Conservation (phyloP, 345 rosid species). For the Rhodomyrtus tomentosa region DNA sequence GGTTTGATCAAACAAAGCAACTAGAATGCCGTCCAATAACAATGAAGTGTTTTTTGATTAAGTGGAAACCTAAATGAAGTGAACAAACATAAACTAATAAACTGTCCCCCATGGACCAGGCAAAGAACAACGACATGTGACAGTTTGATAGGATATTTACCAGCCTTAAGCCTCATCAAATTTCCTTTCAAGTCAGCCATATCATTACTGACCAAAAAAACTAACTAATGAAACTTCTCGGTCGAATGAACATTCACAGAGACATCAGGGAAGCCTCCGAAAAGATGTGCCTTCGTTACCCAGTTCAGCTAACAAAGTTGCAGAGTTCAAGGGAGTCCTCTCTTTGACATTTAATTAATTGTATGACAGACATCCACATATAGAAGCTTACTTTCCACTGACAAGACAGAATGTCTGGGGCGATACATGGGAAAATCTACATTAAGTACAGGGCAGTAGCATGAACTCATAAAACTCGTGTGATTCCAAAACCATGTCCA, state of each 20-base stretch:
- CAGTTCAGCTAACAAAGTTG: not conserved
- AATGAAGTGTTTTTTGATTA: not conserved
- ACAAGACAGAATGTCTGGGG: not conserved
- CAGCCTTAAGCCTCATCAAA: not conserved
- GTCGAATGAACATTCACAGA: not conserved
- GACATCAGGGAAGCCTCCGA: not conserved
- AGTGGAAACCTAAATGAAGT: not conserved
- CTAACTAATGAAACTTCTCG: not conserved
- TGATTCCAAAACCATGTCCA: not conserved
- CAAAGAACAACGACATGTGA: not conserved
- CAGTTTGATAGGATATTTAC: not conserved
- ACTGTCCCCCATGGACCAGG: not conserved
- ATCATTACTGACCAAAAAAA: not conserved
- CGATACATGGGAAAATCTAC: not conserved
- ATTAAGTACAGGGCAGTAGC: not conserved
- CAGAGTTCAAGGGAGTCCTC: not conserved
- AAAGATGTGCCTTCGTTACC: not conserved
- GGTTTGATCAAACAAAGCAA: not conserved
- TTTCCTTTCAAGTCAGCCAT: not conserved
- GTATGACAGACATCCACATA: not conserved
- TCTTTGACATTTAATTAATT: not conserved
- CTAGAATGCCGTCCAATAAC: not conserved
- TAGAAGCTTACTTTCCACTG: not conserved
- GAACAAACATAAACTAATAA: not conserved
- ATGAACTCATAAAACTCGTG: not conserved